A percentile compares a stretch with the other conserved stretches of the same genome.
These are phyloP conservation scores for Teratosphaeria pseudoeucalypti DNA, from an alignment of 2,329 filamentous ascomycete genomes.

Conservation along the genomic window DNA sequence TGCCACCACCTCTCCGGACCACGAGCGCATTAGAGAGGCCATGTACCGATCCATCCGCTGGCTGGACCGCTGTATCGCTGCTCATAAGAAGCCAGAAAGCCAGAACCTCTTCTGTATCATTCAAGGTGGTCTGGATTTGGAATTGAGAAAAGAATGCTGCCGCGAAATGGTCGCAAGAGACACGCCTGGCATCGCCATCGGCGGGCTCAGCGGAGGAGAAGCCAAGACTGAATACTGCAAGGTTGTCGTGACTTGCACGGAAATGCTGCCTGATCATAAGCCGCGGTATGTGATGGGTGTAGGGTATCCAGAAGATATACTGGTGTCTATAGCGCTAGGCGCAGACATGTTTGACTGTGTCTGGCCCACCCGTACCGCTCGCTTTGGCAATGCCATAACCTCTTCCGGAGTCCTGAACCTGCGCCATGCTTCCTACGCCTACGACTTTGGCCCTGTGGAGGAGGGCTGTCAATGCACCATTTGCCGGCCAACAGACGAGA, in stretches of 20 bases:
- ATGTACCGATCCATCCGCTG: conserved; percentile 92
- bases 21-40: conserved; percentile 77
- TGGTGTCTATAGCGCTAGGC: conserved; percentile 85
- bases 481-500: conserved; percentile 50
- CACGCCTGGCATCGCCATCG: conserved; percentile 94
- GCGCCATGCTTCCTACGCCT: conserved; percentile 61
- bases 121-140: conserved; percentile 83
- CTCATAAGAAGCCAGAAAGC: conserved; percentile 68
- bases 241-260: conserved; percentile 74
- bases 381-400: conserved; percentile 92
- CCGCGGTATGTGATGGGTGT: conserved; percentile 99
- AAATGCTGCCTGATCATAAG: conserved; percentile 74
- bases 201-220: conserved; percentile 87
- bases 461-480: conserved; percentile 69
- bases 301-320: conserved; percentile 86
- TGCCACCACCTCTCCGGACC: conserved; percentile 86
- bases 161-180: conserved; percentile 77
- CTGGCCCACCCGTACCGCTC: conserved; percentile 90
- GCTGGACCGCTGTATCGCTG: conserved; percentile 88
- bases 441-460: conserved; percentile 77
- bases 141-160: conserved; percentile 75
- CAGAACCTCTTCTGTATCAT: conserved; percentile 99
- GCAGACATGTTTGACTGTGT: conserved; percentile 99
- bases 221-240: conserved; percentile 87
- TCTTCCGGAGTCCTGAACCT: conserved; percentile 73